Evolutionary conservation across 176 grass and related monocot genomes (phyloP).

Genomic region (Pontederia crassipes): DNA sequence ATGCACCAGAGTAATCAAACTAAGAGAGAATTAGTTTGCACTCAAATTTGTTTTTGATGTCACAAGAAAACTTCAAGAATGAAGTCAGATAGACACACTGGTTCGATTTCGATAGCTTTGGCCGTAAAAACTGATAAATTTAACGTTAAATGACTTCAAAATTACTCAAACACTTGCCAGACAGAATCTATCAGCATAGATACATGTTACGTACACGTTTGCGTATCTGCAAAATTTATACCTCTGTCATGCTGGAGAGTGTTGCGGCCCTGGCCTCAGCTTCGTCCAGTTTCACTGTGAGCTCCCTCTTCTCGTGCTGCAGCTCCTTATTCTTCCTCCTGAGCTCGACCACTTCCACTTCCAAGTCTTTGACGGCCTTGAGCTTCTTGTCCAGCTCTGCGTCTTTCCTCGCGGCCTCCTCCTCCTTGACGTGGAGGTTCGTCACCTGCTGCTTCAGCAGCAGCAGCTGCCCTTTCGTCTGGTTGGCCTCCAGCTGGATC

Average conservation of each 20-base stretch:
- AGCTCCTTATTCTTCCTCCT: conserved; percentile 90
- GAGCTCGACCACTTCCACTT: conserved; percentile 76
- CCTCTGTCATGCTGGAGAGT: conserved; percentile 62
- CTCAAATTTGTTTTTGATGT: too few species aligned
- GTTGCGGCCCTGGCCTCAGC: conserved; percentile 37
- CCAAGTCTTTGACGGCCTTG: conserved; percentile 62
- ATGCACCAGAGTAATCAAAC: too few species aligned
- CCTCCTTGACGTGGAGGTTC: conserved; percentile 59
- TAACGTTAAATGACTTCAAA: too few species aligned
- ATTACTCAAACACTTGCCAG: too few species aligned
- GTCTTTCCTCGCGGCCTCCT: conserved; percentile 56
- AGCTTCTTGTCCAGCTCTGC: conserved; percentile 65
- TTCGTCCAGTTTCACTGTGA: conserved; percentile 64
- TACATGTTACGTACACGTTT: background rate
- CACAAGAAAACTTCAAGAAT: background rate
- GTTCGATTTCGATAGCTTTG: too few species aligned
- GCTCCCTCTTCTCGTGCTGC: conserved; percentile 86
- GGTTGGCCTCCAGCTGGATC: conserved; percentile 56
- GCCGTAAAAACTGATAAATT: too few species aligned
- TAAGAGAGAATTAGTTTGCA: too few species aligned
- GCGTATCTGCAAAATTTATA: background rate
- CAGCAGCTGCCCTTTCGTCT: conserved; percentile 75
- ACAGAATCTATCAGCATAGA: too few species aligned
- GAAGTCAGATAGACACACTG: too few species aligned
- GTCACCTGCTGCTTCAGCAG: conserved; percentile 90